phyloP scores from a whole-genome alignment of 225 moss, liverwort and hornwort genomes.

The Straminergon stramineum region DNA sequence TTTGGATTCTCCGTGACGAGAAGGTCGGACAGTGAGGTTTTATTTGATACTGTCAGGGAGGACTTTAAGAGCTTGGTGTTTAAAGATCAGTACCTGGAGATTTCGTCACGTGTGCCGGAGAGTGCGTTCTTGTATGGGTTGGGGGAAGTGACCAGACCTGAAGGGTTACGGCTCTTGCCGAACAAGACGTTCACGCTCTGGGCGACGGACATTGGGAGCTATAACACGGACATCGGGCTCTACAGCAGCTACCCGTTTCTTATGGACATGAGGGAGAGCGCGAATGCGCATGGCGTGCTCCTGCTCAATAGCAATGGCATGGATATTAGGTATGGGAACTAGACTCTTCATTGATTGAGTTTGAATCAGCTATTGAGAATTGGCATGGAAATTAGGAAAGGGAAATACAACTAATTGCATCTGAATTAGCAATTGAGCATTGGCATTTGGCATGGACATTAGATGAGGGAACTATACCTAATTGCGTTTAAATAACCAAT shows the following conservation, averaged over 20 bases:
- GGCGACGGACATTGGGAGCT: constrained; percentile 54
- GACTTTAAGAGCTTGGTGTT: constrained; percentile 52
- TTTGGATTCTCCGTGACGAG: constrained; percentile 68
- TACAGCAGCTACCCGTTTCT: constrained; percentile 73
- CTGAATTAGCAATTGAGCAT: not conserved
- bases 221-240: constrained; percentile 26
- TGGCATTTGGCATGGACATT: not conserved
- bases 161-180: constrained; percentile 39
- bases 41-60: constrained; percentile 40
- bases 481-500: not conserved
- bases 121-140: constrained; percentile 48
- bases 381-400: not conserved
- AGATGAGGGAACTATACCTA: not conserved
- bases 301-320: constrained; percentile 87
- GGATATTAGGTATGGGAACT: constrained; percentile 28
- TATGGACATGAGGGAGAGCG: constrained; percentile 55
- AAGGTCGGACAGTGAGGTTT: constrained; percentile 39
- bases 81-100: constrained; percentile 80
- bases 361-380: not conserved
- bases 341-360: not conserved
- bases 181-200: constrained; percentile 57
- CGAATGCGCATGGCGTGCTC: constrained; percentile 53
- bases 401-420: not conserved
- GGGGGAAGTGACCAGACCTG: constrained; percentile 60
- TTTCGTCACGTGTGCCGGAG: constrained; percentile 45